These are phyloP conservation scores for Nicotiana paniculata DNA, from an alignment of 257 asterid genomes.

Conservation along the genomic window DNA sequence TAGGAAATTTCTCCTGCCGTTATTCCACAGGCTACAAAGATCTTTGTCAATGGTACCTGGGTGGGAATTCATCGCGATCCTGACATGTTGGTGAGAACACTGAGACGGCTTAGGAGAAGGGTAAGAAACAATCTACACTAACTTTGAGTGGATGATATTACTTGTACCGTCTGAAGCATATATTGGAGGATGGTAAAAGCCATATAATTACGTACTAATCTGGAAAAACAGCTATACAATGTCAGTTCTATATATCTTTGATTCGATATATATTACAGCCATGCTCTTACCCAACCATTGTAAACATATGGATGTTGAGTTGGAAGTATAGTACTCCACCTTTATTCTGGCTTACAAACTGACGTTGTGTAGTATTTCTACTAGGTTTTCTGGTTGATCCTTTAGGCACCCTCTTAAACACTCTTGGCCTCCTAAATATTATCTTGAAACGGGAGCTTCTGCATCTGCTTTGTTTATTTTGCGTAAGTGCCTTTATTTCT, in stretches of 20 bases:
- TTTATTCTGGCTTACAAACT: background rate
- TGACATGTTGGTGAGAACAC: conserved; percentile 92
- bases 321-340: background rate
- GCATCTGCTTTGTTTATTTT: background rate
- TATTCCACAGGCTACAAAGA: conserved; percentile 88
- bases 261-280: conserved; percentile 4
- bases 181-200: background rate
- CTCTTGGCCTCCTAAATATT: background rate
- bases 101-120: conserved; percentile 84
- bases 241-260: background rate
- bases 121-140: conserved; percentile 34
- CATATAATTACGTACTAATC: background rate
- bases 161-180: background rate
- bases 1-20: conserved; percentile 98
- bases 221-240: background rate
- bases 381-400: background rate
- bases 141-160: background rate
- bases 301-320: background rate
- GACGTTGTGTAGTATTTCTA: background rate
- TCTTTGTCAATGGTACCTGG: conserved; percentile 97
- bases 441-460: background rate
- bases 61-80: conserved; percentile 97
- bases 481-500: background rate
- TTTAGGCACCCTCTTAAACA: background rate
- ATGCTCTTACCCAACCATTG: background rate